These are phyloP conservation scores for Arthrobotrys megalospora DNA, from an alignment of 2,329 filamentous ascomycete genomes.

Conservation along the genomic window DNA sequence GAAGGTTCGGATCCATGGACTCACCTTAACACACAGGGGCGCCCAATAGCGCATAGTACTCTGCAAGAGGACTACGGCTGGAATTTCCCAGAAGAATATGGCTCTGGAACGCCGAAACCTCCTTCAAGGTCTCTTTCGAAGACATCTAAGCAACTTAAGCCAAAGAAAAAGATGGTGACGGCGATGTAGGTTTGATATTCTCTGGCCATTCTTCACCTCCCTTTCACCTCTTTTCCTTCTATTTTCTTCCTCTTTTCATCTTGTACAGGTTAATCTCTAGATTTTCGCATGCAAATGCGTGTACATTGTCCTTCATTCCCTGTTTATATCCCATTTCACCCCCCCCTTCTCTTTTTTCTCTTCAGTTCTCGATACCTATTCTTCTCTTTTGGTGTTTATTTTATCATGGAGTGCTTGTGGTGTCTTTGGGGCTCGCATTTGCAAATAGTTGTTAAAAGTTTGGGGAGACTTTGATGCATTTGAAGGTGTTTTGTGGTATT, in stretches of 20 bases:
- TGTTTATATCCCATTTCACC: slow-evolving; percentile 3
- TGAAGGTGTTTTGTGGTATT: slow-evolving; percentile 45
- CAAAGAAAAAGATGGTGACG: neutral
- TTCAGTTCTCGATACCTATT: slow-evolving; percentile 48
- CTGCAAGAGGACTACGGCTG: slow-evolving; percentile 29
- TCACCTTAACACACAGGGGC: slow-evolving; percentile 13
- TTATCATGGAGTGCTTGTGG: slow-evolving; percentile 43
- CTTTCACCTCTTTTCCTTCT: neutral
- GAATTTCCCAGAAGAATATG: neutral
- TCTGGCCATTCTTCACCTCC: neutral
- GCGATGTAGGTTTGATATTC: neutral
- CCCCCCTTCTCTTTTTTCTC: slow-evolving; percentile 41
- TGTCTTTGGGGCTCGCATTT: slow-evolving; percentile 39
- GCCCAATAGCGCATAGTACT: slow-evolving; percentile 9
- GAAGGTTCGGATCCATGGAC: slow-evolving; percentile 25
- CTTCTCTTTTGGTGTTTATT: slow-evolving; percentile 63
- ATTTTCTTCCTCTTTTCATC: neutral
- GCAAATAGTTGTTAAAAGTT: slow-evolving; percentile 28
- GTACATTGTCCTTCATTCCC: slow-evolving; percentile 34
- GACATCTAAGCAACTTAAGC: neutral
- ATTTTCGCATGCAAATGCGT: slow-evolving; percentile 65
- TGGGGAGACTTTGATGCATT: slow-evolving; percentile 35
- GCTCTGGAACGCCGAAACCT: neutral
- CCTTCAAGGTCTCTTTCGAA: neutral
- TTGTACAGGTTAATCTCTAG: neutral